phyloP scores from a whole-genome alignment of 208 protist genomes.

The Spongospora subterranea region DNA sequence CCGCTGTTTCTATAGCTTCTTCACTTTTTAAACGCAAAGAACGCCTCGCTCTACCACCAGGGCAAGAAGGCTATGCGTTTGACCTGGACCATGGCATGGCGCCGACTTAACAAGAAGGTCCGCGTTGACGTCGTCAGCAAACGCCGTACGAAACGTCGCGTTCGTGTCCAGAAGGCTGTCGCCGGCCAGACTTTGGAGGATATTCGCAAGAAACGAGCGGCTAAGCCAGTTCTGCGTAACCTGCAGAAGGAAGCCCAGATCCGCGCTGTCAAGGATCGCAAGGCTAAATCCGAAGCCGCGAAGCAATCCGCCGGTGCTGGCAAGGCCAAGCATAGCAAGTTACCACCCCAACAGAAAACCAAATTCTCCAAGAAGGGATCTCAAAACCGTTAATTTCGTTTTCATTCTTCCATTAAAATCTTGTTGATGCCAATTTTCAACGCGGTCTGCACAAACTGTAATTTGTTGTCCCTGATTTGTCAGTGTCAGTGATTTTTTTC shows the following conservation, averaged over 20 bases:
- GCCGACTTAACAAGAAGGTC: conserved; percentile 52
- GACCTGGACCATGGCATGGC: conserved; percentile 54
- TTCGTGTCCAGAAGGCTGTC: conserved; percentile 30
- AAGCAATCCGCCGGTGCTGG: not conserved
- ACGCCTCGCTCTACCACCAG: conserved; percentile 46
- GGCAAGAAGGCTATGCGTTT: conserved; percentile 52
- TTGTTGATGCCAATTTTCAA: not conserved
- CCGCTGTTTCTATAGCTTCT: not conserved
- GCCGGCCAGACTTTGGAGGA: conserved; percentile 39
- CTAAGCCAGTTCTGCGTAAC: conserved; percentile 13
- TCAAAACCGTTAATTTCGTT: not conserved
- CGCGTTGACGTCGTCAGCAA: conserved; percentile 50
- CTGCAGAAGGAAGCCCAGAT: conserved; percentile 31
- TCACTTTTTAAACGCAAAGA: conserved; percentile 32
- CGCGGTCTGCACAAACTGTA: not conserved
- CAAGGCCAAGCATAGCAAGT: not conserved
- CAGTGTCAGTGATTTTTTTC: no score
- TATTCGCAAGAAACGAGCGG: conserved; percentile 39
- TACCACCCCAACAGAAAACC: not conserved
- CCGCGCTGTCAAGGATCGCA: conserved; percentile 44
- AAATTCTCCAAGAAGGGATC: conserved; percentile 53
- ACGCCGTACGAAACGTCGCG: conserved; percentile 45
- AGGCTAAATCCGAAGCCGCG: not conserved
- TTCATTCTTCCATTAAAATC: not conserved
- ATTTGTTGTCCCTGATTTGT: not conserved